Conservation (phyloP, 129 eudicot species). For the Gnaphalium uliginosum region DNA sequence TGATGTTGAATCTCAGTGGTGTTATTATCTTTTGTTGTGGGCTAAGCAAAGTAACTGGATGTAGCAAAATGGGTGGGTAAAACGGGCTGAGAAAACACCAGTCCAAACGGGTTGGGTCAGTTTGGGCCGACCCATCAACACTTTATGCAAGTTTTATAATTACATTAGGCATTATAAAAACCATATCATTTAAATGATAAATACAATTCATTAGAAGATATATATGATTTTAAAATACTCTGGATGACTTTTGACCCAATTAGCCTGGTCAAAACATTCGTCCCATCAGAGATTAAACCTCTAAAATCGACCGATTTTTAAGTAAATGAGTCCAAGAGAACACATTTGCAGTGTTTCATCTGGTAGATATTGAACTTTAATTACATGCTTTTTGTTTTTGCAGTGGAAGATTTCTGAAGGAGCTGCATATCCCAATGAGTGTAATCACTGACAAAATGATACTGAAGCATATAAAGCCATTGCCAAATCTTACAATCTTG, state of each 20-base stretch:
- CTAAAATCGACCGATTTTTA: not conserved
- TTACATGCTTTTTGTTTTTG: not conserved
- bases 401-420: slow-evolving; percentile 43
- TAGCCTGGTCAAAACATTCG: not conserved
- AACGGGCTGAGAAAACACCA: no score
- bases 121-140: no score
- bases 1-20: not conserved
- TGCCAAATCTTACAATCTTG: slow-evolving; percentile 37
- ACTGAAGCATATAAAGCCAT: slow-evolving; percentile 32
- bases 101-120: no score
- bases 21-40: not conserved
- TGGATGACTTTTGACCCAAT: not conserved
- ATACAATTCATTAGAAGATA: not conserved
- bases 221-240: not conserved
- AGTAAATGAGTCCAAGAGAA: not conserved
- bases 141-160: no score
- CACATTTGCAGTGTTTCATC: not conserved
- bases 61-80: not conserved
- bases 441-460: slow-evolving; percentile 42
- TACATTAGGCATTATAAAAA: no score
- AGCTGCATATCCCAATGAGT: slow-evolving; percentile 38
- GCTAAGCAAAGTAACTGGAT: not conserved
- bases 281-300: no score
- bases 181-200: not conserved
- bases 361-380: no score